Conservation (phyloP, 768 basidiomycete species). For the Suillus subalutaceus region DNA sequence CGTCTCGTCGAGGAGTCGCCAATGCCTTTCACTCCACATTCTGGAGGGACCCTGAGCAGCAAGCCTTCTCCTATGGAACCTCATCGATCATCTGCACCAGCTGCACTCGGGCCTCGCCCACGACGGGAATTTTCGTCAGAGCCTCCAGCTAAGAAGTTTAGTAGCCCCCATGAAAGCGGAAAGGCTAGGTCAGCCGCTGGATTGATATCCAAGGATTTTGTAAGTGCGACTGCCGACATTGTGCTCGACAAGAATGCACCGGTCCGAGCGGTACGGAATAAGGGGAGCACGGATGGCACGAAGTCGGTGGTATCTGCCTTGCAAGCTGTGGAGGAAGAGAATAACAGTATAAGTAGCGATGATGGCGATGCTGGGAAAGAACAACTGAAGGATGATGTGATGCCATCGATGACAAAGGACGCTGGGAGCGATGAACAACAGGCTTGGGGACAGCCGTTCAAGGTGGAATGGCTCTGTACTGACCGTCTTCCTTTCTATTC, state of each 20-base stretch:
- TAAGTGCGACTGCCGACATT: conserved; percentile 28
- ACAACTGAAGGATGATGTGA: conserved; percentile 21
- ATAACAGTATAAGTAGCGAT: neutral
- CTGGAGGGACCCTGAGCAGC: neutral
- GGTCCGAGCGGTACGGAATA: conserved; percentile 31
- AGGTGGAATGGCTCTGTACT: conserved; percentile 80
- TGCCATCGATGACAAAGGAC: conserved; percentile 7
- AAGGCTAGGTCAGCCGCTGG: conserved; percentile 9
- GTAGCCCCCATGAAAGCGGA: conserved; percentile 37
- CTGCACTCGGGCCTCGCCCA: conserved; percentile 43
- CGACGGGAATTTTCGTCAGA: conserved; percentile 36
- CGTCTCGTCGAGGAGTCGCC: conserved; percentile 51
- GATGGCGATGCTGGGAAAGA: conserved; percentile 26
- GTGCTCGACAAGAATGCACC: conserved; percentile 46
- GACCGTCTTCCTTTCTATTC: conserved; percentile 72
- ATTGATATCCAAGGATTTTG: neutral
- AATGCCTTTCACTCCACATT: conserved; percentile 24
- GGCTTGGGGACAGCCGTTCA: conserved; percentile 80
- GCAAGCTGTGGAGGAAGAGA: conserved; percentile 29
- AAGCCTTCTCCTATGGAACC: neutral
- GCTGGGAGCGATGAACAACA: conserved; percentile 16
- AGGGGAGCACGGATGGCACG: conserved; percentile 22
- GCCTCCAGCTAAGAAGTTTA: conserved; percentile 30
- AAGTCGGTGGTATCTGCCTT: conserved; percentile 15
- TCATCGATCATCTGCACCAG: conserved; percentile 51